A percentile compares a stretch with the other conserved stretches of the same genome.
phyloP scores from a whole-genome alignment of 2,329 filamentous ascomycete genomes.

The Verticillium tricorpus region DNA sequence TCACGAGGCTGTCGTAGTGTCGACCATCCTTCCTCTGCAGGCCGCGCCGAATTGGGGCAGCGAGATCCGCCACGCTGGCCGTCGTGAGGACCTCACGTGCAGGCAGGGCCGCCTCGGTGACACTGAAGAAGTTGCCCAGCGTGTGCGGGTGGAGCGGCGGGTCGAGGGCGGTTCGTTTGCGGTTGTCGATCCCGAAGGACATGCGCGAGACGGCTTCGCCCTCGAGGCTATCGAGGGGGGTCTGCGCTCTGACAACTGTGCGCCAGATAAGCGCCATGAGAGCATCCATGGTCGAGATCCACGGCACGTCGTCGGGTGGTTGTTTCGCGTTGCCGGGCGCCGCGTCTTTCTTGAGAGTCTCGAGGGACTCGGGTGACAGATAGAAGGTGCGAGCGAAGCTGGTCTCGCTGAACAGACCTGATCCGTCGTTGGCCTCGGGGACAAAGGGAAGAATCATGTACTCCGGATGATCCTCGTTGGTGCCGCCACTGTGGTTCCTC shows the following conservation, averaged over 20 bases:
- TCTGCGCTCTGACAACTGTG: slow-evolving; percentile 6
- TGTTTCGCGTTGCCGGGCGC: slow-evolving; percentile 2
- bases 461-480: slow-evolving; percentile 4
- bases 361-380: slow-evolving; percentile 5
- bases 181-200: slow-evolving; percentile 5
- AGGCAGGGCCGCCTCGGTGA: slow-evolving; percentile 1
- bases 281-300: slow-evolving; percentile 8
- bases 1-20: background rate
- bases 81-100: slow-evolving; percentile 2
- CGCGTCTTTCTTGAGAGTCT: slow-evolving; percentile 4
- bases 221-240: slow-evolving; percentile 3
- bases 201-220: slow-evolving; percentile 2
- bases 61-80: slow-evolving; percentile 6
- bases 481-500: background rate
- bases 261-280: slow-evolving; percentile 6
- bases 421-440: slow-evolving; percentile 1
- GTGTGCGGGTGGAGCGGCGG: slow-evolving; percentile 5
- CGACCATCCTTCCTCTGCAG: background rate
- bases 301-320: background rate
- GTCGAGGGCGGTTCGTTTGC: slow-evolving; percentile 1
- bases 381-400: slow-evolving; percentile 5
- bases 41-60: background rate
- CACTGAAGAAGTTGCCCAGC: slow-evolving; percentile 6
- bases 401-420: background rate
- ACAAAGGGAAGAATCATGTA: slow-evolving; percentile 7